Evolutionary conservation across 2,329 filamentous ascomycete species (phyloP).

Genomic region (Ceratocystis variospora): DNA sequence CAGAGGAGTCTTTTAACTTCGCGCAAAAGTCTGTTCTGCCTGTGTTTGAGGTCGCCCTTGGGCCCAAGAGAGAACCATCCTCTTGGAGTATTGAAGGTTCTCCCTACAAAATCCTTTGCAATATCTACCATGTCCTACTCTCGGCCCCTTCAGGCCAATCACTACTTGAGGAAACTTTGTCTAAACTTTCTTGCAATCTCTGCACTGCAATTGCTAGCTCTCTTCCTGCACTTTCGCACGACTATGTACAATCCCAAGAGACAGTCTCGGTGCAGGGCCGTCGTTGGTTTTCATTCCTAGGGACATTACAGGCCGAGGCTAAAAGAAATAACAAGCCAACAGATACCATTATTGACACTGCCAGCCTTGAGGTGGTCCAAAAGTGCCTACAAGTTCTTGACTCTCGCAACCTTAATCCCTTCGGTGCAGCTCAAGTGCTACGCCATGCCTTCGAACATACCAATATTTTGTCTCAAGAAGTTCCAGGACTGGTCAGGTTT

Average conservation of each 20-base stretch:
- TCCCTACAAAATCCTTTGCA: slow-evolving; percentile 14
- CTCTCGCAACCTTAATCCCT: slow-evolving; percentile 43
- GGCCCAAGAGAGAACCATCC: slow-evolving; percentile 31
- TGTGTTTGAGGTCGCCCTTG: slow-evolving; percentile 41
- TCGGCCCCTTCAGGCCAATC: neutral
- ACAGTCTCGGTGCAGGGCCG: slow-evolving; percentile 50
- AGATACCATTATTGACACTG: slow-evolving; percentile 26
- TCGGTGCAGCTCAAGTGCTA: slow-evolving; percentile 38
- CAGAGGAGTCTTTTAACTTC: slow-evolving; percentile 35
- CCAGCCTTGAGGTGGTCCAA: slow-evolving; percentile 21
- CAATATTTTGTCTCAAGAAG: slow-evolving; percentile 5
- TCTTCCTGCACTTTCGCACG: slow-evolving; percentile 67
- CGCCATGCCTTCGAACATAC: slow-evolving; percentile 16
- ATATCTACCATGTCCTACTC: slow-evolving; percentile 11
- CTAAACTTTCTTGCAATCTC: slow-evolving; percentile 37
- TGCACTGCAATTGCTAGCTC: slow-evolving; percentile 56
- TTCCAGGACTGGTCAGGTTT: slow-evolving; percentile 12
- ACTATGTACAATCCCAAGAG: slow-evolving; percentile 59
- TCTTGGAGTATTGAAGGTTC: slow-evolving; percentile 22
- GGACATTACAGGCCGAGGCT: slow-evolving; percentile 22
- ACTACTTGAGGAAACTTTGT: slow-evolving; percentile 23
- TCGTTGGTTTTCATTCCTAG: slow-evolving; percentile 44
- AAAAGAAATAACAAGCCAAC: slow-evolving; percentile 21
- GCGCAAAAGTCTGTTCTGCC: slow-evolving; percentile 39
- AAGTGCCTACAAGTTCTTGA: slow-evolving; percentile 31